Evolutionary conservation across 805 yeast species (phyloP), one percentile per base, ranked within the genome.

Genomic region (Teunomyces cretensis): DNA sequence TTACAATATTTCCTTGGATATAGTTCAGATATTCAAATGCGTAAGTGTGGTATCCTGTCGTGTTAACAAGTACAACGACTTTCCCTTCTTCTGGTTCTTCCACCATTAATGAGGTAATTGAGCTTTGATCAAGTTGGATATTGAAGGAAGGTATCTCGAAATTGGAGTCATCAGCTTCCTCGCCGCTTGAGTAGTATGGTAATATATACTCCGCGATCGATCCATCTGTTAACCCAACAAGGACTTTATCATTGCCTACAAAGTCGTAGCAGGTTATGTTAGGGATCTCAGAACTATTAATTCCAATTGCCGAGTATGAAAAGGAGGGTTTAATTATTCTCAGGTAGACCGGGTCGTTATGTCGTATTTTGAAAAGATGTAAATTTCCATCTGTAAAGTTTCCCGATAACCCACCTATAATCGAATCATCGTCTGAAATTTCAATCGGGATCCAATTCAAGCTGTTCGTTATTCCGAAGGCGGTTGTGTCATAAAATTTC

Each of bases 201-300:
- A 81, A 52, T 9, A 72, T 65, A 46, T 74, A 83, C 54, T 84
- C 89, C 0, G 81, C 82, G 8, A 86, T 62, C 26, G 66, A 67
- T 0, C 94, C 94, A 43, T 78, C 75, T 2, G 70, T 60, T 4
- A 79, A 74, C 0, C 91, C 92, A 26, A 80, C 78, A 2, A 83
- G 58, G 1, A 86, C 58, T 9, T 57, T 65, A 2, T 67, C 64
- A 4, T 68, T 54, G 8, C 72, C 70, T 4, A 79, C 33, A 62
- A 77, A 78, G 49, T 76, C 82, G 49, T 68, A 75, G 30, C 78
- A 60, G 1, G 81, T 72, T 4, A 83, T 75, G 15, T 40, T 49
- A 19, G 39, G 16, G 12, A 9, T 24, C 6, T 37, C 38, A 3
- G 28, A 12, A 4, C 19, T 13, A 6, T 30, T 13, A 8, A 17